These are phyloP conservation scores for Huiozyma sinensis DNA, from an alignment of 805 yeast genomes.

Conservation along the genomic window DNA sequence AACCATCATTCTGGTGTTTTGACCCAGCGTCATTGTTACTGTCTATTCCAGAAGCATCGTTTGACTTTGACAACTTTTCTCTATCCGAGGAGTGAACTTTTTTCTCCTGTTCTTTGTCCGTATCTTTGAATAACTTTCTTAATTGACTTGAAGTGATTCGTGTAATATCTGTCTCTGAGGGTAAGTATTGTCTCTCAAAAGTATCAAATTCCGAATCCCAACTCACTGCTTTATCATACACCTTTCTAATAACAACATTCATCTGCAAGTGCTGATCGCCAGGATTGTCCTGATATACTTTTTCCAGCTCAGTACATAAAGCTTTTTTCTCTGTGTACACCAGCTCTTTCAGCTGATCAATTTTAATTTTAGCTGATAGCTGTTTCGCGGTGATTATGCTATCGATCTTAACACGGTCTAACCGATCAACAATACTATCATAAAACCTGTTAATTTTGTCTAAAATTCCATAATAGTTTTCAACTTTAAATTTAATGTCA, in stretches of 20 bases:
- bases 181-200: constrained; percentile 70
- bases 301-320: constrained; percentile 37
- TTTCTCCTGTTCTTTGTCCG: background rate
- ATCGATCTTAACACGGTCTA: constrained; percentile 66
- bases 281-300: constrained; percentile 42
- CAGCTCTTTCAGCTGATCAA: constrained; percentile 46
- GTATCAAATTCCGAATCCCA: constrained; percentile 82
- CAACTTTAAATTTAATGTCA: constrained; percentile 58
- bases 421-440: constrained; percentile 56
- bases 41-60: background rate
- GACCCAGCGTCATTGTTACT: background rate
- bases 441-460: constrained; percentile 52
- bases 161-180: constrained; percentile 87
- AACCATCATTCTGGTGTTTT: background rate
- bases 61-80: background rate
- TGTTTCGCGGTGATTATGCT: constrained; percentile 60
- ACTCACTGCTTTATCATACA: constrained; percentile 71
- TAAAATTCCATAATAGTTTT: constrained; percentile 43
- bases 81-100: background rate
- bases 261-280: constrained; percentile 61
- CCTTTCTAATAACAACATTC: constrained; percentile 54
- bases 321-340: constrained; percentile 41
- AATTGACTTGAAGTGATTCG: constrained; percentile 82
- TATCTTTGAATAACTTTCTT: constrained; percentile 46
- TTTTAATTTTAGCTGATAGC: constrained; percentile 52